A percentile compares a stretch with the other conserved stretches of the same genome.
These are phyloP conservation scores for Lophiotrema nucula DNA, from an alignment of 495 filamentous ascomycete species.

Conservation along the genomic window DNA sequence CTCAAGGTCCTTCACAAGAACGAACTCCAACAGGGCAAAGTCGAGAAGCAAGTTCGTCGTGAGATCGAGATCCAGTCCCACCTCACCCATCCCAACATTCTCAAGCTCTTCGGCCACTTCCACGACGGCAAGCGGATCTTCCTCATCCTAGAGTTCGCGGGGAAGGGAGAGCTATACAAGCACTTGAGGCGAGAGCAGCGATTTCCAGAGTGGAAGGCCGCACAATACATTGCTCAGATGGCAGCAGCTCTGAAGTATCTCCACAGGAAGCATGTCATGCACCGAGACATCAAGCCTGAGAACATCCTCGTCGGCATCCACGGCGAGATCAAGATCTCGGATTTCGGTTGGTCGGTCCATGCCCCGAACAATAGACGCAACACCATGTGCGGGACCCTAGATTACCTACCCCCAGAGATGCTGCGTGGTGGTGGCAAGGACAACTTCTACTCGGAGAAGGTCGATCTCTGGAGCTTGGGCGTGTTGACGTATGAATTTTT, in stretches of 20 bases:
- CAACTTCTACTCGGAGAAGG: conserved; percentile 90
- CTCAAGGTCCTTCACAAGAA: conserved; percentile 95
- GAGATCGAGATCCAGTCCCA: conserved; percentile 99
- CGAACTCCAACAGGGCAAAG: conserved; percentile 85
- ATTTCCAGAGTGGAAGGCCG: conserved; percentile 95
- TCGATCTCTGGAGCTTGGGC: conserved; percentile 93
- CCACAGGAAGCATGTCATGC: conserved; percentile 97
- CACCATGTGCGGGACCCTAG: conserved; percentile 95
- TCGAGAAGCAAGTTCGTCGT: conserved; percentile 94
- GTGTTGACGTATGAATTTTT: conserved; percentile 96
- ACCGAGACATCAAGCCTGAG: conserved; percentile 98
- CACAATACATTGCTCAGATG: conserved; percentile 99
- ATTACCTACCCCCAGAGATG: conserved; percentile 98
- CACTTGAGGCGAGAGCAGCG: conserved; percentile 82
- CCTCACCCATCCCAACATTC: conserved; percentile 91
- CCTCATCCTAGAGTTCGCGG: conserved; percentile 92
- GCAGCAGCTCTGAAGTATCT: conserved; percentile 86
- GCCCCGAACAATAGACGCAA: conserved; percentile 90
- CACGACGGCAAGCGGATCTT: conserved; percentile 96
- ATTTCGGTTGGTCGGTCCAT: conserved; percentile 98
- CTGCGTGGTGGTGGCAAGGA: conserved; percentile 73
- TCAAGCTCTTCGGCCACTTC: conserved; percentile 92
- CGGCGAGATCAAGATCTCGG: conserved; percentile 97
- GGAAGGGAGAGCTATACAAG: conserved; percentile 95
- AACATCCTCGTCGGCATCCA: conserved; percentile 97